phyloP scores from a whole-genome alignment of 441 rosid species.

The Oxalis stricta region DNA sequence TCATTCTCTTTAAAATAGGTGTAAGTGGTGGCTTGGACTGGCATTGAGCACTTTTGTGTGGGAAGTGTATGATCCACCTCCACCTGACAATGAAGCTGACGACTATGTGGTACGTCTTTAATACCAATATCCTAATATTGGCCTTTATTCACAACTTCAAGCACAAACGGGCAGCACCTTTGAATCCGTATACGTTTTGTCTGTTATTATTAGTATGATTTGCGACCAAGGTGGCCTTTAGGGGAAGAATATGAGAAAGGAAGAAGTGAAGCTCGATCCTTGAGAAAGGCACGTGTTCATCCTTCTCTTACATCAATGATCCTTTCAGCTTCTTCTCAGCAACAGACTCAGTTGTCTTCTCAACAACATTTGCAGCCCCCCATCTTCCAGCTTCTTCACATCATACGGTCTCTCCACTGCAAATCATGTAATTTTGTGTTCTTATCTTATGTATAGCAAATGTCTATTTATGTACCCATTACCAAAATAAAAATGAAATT shows the following conservation, averaged over 20 bases:
- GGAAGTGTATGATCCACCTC: conserved; percentile 95
- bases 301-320: conserved; percentile 84
- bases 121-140: neutral
- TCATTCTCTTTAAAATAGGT: conserved; percentile 32
- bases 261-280: conserved; percentile 74
- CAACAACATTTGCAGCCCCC: conserved; percentile 23
- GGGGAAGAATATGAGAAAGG: conserved; percentile 84
- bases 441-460: too few species aligned
- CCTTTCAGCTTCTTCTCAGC: conserved; percentile 36
- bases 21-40: conserved; percentile 99
- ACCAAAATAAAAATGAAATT: too few species aligned
- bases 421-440: too few species aligned
- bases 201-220: conserved; percentile 42
- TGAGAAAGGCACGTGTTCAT: conserved; percentile 64
- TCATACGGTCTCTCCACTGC: too few species aligned
- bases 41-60: conserved; percentile 71
- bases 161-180: neutral
- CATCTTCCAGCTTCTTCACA: too few species aligned
- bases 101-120: conserved; percentile 44
- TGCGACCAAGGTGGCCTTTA: conserved; percentile 91
- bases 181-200: neutral
- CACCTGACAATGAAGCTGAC: conserved; percentile 55
- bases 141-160: neutral
- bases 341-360: too few species aligned
- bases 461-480: too few species aligned